Percentiles rank a stretch among this genome's conserved stretches.
Conservation (phyloP, 2,329 filamentous ascomycete genomes). For the Arthrobotrys pseudoclavata region DNA sequence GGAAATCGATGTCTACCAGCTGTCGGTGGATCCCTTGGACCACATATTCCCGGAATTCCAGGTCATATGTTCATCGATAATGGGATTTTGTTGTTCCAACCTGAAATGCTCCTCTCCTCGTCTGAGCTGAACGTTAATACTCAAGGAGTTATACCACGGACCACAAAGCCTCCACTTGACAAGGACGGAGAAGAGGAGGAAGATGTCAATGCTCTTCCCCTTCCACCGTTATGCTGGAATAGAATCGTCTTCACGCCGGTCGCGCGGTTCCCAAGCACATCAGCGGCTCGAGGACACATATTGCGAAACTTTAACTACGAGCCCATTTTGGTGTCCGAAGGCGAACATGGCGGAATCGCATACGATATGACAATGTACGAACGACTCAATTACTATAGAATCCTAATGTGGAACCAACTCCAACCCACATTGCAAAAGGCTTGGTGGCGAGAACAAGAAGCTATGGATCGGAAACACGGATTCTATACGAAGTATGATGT, state of each 20-base stretch:
- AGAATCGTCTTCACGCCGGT: constrained; percentile 32
- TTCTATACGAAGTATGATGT: constrained; percentile 16
- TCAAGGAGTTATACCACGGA: constrained; percentile 11
- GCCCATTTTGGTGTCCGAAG: constrained; percentile 22
- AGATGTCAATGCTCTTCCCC: constrained; percentile 16
- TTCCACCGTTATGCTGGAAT: constrained; percentile 41
- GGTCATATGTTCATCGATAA: constrained; percentile 50
- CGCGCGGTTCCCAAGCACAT: constrained; percentile 24
- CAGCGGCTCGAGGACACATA: neutral
- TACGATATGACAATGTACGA: constrained; percentile 51
- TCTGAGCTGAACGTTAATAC: constrained; percentile 2
- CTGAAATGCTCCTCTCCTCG: constrained; percentile 30
- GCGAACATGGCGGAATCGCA: constrained; percentile 10
- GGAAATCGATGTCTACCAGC: constrained; percentile 24
- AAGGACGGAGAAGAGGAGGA: neutral
- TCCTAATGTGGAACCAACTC: constrained; percentile 42
- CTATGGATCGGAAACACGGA: neutral
- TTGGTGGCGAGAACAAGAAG: constrained; percentile 33
- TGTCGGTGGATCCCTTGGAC: neutral
- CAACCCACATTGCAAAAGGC: neutral
- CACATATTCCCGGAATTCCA: constrained; percentile 36
- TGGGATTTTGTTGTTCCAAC: constrained; percentile 43
- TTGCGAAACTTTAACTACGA: constrained; percentile 26
- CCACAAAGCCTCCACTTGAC: neutral
- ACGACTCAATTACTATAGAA: constrained; percentile 42